Evolutionary conservation across 1,284 basidiomycete species (phyloP).

Genomic region (Irpex lacteus): DNA sequence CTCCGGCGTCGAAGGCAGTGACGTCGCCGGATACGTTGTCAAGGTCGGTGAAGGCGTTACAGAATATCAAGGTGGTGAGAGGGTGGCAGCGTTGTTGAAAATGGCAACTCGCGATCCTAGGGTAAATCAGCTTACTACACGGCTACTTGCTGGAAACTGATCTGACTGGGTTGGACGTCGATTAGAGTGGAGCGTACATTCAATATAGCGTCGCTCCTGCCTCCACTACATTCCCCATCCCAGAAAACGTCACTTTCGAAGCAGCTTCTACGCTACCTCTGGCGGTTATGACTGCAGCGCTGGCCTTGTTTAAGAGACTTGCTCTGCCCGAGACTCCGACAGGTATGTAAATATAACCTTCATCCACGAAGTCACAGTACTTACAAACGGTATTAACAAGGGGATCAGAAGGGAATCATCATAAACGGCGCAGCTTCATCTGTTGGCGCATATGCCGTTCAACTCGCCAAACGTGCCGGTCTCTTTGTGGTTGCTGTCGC

Average conservation of each 20-base stretch:
- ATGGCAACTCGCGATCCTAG: not conserved
- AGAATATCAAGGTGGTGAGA: slow-evolving; percentile 48
- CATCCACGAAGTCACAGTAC: too few species aligned
- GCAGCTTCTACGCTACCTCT: slow-evolving; percentile 38
- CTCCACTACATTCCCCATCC: not conserved
- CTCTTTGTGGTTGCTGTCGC: not conserved
- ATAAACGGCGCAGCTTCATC: not conserved
- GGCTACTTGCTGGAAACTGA: too few species aligned
- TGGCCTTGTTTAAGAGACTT: slow-evolving; percentile 35
- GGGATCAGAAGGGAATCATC: not conserved
- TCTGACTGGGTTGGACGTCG: not conserved
- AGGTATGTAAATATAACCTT: not conserved
- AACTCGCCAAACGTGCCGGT: not conserved
- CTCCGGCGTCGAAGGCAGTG: slow-evolving; percentile 48
- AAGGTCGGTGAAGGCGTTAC: slow-evolving; percentile 51
- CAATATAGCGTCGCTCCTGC: slow-evolving; percentile 2
- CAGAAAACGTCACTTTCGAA: slow-evolving; percentile 23
- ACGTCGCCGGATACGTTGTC: slow-evolving; percentile 54
- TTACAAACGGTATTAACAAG: too few species aligned
- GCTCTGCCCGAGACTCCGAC: slow-evolving; percentile 18
- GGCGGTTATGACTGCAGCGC: slow-evolving; percentile 35
- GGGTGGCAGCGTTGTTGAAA: not conserved
- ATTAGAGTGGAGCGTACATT: not conserved
- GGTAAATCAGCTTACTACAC: not conserved
- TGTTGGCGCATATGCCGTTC: not conserved